Evolutionary conservation across 1,284 basidiomycete species (phyloP), one percentile per base, ranked within the genome.

Genomic region (Polyporus tsugae): DNA sequence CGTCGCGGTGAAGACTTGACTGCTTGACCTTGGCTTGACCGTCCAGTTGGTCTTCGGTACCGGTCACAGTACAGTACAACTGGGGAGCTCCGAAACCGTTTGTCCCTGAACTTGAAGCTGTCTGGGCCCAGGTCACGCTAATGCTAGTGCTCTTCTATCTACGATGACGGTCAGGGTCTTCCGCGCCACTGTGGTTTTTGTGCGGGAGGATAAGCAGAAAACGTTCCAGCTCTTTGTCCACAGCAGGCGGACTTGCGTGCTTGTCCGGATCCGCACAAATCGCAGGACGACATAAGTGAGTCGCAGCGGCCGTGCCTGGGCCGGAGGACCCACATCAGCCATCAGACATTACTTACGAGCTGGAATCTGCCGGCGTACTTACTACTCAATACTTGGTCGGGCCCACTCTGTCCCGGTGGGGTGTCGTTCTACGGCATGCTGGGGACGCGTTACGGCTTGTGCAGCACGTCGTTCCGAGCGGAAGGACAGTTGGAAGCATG

Each of bases 181-280:
- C 52, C 29, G 22, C 46, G 46, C 46, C 46, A 49, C 46, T 0
- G 10, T 49, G 46, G 9, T 0, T 25, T 55, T 55, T 55, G 15
- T 55, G 52, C 29, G 52, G 52, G 29, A 25, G 52, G 22, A 49
- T 17, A 29, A 35, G 52, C 5, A 55, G 33, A 25, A 25, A 25
- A 25, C 22, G 22, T 49, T 49, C 46, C 22, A 49, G n/a, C 2
- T 25, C 4, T 49, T 49, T 9, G 11, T 49, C 22, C 46, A 49
- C 10, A 11, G 46, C n/a, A 25, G 46, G 46, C 10, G 11, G 46
- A 25, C 29, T 29, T 22, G 44, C 49, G 49, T 6, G 49, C 49
- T 53, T 29, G 49, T 62, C 61, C 49, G 46, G 25, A 4, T 62
- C 61, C 61, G 61, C 38, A 9, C 46, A 55, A 55, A 33, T 55